phyloP scores from a whole-genome alignment of 208 protist species.

The Porcisia deanei region DNA sequence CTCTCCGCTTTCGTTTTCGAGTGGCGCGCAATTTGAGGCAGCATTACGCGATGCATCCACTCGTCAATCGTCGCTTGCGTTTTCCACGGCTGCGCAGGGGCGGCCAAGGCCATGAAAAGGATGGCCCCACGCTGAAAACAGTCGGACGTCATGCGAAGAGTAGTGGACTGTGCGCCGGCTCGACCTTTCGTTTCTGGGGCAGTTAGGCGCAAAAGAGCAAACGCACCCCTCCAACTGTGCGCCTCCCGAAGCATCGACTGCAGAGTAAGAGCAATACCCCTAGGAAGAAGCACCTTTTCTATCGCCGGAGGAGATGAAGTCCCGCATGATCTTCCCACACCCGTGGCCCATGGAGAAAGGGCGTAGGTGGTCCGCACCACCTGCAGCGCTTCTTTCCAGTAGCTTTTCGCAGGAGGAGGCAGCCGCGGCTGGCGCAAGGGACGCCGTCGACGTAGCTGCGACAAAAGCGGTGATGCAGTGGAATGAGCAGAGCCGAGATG shows the following conservation, averaged over 20 bases:
- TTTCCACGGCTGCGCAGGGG: constrained; percentile 46
- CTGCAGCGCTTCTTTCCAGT: constrained; percentile 32
- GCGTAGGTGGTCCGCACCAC: constrained; percentile 20
- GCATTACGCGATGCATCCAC: constrained; percentile 38
- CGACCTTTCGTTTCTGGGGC: neutral
- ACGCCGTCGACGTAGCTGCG: neutral
- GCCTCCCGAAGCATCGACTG: constrained; percentile 30
- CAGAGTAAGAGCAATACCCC: neutral
- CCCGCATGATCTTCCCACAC: neutral
- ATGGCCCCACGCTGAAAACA: constrained; percentile 24
- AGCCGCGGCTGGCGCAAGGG: neutral
- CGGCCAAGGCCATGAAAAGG: constrained; percentile 42
- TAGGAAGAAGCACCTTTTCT: neutral
- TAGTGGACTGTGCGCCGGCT: neutral
- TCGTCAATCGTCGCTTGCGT: constrained; percentile 42
- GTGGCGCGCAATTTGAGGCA: constrained; percentile 11
- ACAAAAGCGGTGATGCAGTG: neutral
- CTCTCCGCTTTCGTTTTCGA: neutral
- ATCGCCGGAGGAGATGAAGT: neutral
- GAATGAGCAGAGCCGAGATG: neutral
- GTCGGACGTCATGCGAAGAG: neutral
- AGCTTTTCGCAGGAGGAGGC: neutral
- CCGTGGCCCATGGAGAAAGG: neutral
- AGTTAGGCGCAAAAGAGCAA: constrained; percentile 16
- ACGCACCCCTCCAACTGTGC: constrained; percentile 25